Evolutionary conservation across 371 early-diverging fungal species (phyloP), one percentile per base, ranked within the genome.

Genomic region (Apophysomyces trapeziformis): DNA sequence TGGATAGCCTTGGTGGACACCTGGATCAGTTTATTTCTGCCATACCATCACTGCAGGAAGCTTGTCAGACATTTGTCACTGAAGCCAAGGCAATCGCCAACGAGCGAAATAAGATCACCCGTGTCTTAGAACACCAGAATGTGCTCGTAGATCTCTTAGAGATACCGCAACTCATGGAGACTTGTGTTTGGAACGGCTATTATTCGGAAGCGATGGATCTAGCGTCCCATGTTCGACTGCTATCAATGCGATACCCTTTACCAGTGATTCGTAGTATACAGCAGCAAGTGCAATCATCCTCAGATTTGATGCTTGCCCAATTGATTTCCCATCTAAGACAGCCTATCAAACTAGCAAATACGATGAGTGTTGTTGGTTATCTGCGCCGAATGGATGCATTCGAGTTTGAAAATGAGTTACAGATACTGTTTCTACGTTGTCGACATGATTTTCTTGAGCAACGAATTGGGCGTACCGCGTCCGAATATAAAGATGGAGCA

Each of bases 161-260:
- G 63, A 92, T 93, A 38, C 95, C 95, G 5, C 85, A 90, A 63
- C 72, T 95, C 57, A 87, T 93, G 86, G 92, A 95, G 62, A 92
- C 91, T 0, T 91, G 93, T 72, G 90, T 93, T 18, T 82, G 91
- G 68, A 90, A 91, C 50, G 93, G 92, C 0, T 90, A 92, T 60
- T 93, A 93, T 63, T 89, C 91, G 38, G 95, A 95, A 63, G 95
- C 93, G 0, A 88, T 95, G 82, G 93, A 93, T 64, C 71, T 95
- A 35, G 86, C 89, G n/a, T 78, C 87, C 3, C 90, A 92, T 75
- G 91, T 92, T 5, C 83, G 86, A 5, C 76, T 92, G 8, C 71
- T 94, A 47, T 69, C 77, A 2, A 66, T 87, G 12, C 73, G 89
- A 36, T 86, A 92, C 70, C 80, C 84, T 7, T 73, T 90, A 16